Conservation (phyloP, 177 flowering plant genomes). For the Vitis hybrid region DNA sequence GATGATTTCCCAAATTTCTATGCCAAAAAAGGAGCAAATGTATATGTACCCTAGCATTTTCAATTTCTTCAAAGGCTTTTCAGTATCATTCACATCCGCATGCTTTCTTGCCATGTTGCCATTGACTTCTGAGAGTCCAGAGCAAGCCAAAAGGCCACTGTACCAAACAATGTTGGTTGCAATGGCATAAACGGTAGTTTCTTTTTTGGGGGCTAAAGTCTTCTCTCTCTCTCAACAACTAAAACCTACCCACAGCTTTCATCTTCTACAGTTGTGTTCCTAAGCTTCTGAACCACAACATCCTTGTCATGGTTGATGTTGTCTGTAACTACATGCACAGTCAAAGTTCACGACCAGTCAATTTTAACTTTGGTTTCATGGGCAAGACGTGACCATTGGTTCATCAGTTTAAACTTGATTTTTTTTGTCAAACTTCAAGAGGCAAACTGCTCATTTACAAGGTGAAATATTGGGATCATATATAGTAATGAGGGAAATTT, state of each 20-base stretch:
- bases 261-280: constrained; percentile 4
- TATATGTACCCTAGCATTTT: neutral
- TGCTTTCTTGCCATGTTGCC: neutral
- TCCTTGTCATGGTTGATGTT: constrained; percentile 10
- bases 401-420: too few species aligned
- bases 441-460: too few species aligned
- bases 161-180: constrained; percentile 12
- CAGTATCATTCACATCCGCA: neutral
- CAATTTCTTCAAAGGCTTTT: constrained; percentile 11
- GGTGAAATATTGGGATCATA: too few species aligned
- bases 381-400: too few species aligned
- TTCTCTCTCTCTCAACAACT: constrained; percentile 5
- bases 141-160: neutral
- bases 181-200: neutral
- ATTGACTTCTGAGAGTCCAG: too few species aligned
- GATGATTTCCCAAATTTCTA: too few species aligned
- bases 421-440: too few species aligned
- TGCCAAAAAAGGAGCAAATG: too few species aligned
- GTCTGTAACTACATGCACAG: constrained; percentile 7
- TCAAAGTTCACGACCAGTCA: neutral
- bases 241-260: constrained; percentile 16
- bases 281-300: constrained; percentile 15
- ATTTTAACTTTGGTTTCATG: neutral
- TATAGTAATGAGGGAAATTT: too few species aligned
- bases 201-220: neutral